A percentile compares a stretch with the other conserved stretches of the same genome.
These are phyloP conservation scores for Phytophthora foliorum DNA, from an alignment of 352 stramenopile genomes.

Conservation along the genomic window DNA sequence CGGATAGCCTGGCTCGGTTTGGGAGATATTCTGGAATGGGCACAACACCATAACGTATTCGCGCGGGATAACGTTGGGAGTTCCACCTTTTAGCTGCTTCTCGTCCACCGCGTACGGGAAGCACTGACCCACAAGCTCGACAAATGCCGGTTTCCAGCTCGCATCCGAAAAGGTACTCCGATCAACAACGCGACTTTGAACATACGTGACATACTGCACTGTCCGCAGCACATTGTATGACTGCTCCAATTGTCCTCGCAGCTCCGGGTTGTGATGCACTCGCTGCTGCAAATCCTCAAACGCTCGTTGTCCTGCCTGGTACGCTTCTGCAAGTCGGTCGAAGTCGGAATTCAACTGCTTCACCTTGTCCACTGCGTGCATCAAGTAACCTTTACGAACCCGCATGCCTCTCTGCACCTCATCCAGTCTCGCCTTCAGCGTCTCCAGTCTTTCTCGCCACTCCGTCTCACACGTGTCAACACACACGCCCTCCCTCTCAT, in stretches of 20 bases:
- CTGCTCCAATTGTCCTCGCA: constrained; percentile 44
- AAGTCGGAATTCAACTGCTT: constrained; percentile 39
- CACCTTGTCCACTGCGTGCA: constrained; percentile 35
- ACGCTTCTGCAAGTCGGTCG: constrained; percentile 35
- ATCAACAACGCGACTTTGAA: constrained; percentile 59
- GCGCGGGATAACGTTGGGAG: constrained; percentile 77
- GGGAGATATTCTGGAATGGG: constrained; percentile 86
- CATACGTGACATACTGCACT: constrained; percentile 61
- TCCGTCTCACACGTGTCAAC: constrained; percentile 48
- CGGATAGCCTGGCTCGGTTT: constrained; percentile 71
- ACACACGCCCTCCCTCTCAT: constrained; percentile 77
- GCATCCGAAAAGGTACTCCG: constrained; percentile 54
- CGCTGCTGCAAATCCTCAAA: constrained; percentile 43
- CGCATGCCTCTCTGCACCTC: constrained; percentile 33
- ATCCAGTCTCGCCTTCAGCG: constrained; percentile 30
- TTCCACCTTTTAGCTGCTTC: constrained; percentile 81
- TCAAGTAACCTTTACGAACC: constrained; percentile 38
- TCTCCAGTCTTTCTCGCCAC: constrained; percentile 26
- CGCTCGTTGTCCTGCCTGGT: constrained; percentile 26
- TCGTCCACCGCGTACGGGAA: constrained; percentile 74
- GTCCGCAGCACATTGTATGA: constrained; percentile 61
- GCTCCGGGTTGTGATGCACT: constrained; percentile 38
- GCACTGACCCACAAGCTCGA: constrained; percentile 66
- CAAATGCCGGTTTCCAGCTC: constrained; percentile 59
- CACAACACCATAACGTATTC: constrained; percentile 74